These are phyloP conservation scores for Halophytophthora batemanensis DNA, from an alignment of 352 stramenopile genomes.

Conservation along the genomic window DNA sequence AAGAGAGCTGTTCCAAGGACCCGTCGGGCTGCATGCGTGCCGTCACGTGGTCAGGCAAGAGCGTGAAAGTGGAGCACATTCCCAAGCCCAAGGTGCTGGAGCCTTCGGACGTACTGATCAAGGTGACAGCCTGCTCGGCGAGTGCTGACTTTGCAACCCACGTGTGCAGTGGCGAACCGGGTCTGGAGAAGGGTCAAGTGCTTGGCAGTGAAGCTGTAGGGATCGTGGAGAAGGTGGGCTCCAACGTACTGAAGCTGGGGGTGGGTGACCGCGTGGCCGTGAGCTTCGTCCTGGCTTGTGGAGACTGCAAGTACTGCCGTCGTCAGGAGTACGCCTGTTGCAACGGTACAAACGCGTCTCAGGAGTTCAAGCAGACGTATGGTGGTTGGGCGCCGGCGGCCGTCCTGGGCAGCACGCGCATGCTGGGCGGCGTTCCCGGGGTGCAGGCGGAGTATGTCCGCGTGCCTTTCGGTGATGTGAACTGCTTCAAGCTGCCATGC, in stretches of 20 bases:
- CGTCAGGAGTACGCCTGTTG: conserved; percentile 59
- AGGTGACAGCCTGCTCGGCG: conserved; percentile 62
- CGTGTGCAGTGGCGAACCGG: conserved; percentile 30
- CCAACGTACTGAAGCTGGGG: conserved; percentile 49
- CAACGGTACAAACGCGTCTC: conserved; percentile 71
- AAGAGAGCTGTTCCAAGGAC: conserved; percentile 31
- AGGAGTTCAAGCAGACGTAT: conserved; percentile 62
- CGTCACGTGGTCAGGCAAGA: conserved; percentile 55
- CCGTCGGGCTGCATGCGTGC: conserved; percentile 55
- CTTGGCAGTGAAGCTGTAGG: conserved; percentile 72
- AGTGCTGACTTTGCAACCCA: conserved; percentile 53
- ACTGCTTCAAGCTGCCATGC: conserved; percentile 63
- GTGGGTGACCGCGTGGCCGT: conserved; percentile 70
- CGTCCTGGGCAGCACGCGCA: conserved; percentile 49
- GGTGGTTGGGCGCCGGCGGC: conserved; percentile 61
- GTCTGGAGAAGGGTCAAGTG: conserved; percentile 60
- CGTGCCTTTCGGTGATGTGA: conserved; percentile 69
- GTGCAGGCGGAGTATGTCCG: conserved; percentile 74
- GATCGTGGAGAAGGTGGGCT: conserved; percentile 47
- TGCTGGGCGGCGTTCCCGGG: conserved; percentile 60
- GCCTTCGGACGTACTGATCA: conserved; percentile 51
- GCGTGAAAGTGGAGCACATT: conserved; percentile 49
- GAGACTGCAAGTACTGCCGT: conserved; percentile 63
- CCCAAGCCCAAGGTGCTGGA: conserved; percentile 56
- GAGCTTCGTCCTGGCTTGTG: conserved; percentile 68